These are phyloP conservation scores for Aschersonia sp. DNA, from an alignment of 2,329 filamentous ascomycete genomes.

Conservation along the genomic window DNA sequence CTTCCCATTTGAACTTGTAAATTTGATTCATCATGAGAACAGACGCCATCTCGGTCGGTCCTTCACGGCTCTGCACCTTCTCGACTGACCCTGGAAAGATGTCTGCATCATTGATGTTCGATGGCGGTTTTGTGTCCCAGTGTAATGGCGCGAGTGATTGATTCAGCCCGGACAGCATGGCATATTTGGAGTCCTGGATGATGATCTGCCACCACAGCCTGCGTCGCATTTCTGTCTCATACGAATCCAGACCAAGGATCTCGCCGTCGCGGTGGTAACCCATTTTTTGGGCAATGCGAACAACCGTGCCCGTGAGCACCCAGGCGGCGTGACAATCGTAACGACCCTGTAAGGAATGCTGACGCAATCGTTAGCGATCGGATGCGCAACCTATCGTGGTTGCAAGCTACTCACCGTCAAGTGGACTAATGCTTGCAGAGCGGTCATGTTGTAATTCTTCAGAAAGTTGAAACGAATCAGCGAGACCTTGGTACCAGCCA, in stretches of 20 bases:
- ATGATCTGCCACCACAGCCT: slow-evolving; percentile 54
- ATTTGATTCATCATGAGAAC: slow-evolving; percentile 35
- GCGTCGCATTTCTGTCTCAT: slow-evolving; percentile 54
- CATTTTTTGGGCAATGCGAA: slow-evolving; percentile 54
- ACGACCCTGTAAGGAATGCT: slow-evolving; percentile 42
- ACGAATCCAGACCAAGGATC: slow-evolving; percentile 38
- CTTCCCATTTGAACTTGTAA: slow-evolving; percentile 31
- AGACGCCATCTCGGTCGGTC: slow-evolving; percentile 48
- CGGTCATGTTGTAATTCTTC: slow-evolving; percentile 40
- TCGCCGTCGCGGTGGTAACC: slow-evolving; percentile 51
- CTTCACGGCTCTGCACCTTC: slow-evolving; percentile 34
- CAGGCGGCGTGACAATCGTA: slow-evolving; percentile 45
- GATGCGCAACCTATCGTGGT: neutral
- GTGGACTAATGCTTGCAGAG: slow-evolving; percentile 43
- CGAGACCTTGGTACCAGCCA: slow-evolving; percentile 33
- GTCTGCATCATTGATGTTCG: slow-evolving; percentile 45
- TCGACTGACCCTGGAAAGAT: slow-evolving; percentile 38
- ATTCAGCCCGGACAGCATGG: slow-evolving; percentile 41
- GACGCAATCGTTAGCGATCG: slow-evolving; percentile 5
- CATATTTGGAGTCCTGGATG: slow-evolving; percentile 41
- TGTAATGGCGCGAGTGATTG: slow-evolving; percentile 34
- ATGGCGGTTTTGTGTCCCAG: slow-evolving; percentile 41
- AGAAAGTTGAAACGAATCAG: slow-evolving; percentile 42
- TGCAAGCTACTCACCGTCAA: slow-evolving; percentile 30
- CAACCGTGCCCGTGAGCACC: slow-evolving; percentile 44